These are phyloP conservation scores for Penicillium ucsense DNA, from an alignment of 495 filamentous ascomycete genomes.

Conservation along the genomic window DNA sequence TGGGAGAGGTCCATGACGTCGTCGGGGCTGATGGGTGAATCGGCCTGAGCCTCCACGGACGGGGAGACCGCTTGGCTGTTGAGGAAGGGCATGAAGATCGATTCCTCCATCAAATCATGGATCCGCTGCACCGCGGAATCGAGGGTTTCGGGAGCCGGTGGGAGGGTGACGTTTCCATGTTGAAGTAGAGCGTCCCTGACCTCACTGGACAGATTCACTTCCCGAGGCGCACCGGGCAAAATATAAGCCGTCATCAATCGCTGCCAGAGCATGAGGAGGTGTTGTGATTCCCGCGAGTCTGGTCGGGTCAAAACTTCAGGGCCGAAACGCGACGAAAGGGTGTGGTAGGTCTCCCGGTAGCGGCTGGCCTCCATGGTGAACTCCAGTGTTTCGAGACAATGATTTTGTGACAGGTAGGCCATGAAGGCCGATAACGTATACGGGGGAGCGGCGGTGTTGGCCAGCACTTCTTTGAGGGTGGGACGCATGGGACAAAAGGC, in stretches of 20 bases:
- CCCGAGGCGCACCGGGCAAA: conserved; percentile 61
- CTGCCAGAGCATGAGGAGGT: conserved; percentile 64
- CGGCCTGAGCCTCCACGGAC: conserved; percentile 21
- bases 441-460: conserved; percentile 76
- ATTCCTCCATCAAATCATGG: conserved; percentile 95
- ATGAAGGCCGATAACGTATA: conserved; percentile 93
- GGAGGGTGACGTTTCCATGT: conserved; percentile 47
- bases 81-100: conserved; percentile 49
- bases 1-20: conserved; percentile 26
- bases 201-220: conserved; percentile 85
- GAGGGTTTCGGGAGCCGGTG: conserved; percentile 68
- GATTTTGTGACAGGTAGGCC: conserved; percentile 95
- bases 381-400: conserved; percentile 93
- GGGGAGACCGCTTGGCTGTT: conserved; percentile 27
- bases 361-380: conserved; percentile 93
- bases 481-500: conserved; percentile 67
- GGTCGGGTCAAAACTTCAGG: conserved; percentile 28
- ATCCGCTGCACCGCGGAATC: conserved; percentile 87
- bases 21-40: conserved; percentile 21
- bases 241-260: conserved; percentile 46
- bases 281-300: conserved; percentile 51
- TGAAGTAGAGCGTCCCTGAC: conserved; percentile 73
- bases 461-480: conserved; percentile 76
- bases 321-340: conserved; percentile 38
- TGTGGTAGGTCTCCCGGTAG: conserved; percentile 68